These are phyloP conservation scores for Ichthyophthirius multifiliis DNA, from an alignment of 169 alveolate species.

Conservation along the genomic window DNA sequence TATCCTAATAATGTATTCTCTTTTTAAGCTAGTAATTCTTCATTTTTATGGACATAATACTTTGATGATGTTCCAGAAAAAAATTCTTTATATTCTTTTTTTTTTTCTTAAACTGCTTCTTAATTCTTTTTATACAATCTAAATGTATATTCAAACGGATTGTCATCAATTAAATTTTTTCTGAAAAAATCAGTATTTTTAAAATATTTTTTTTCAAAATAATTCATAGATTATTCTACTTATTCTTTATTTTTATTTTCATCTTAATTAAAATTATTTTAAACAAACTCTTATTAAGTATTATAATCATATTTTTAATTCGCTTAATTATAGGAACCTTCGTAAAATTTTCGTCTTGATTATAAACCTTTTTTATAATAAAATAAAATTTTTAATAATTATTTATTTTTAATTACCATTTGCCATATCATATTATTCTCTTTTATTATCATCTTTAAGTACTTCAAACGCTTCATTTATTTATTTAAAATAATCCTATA, in stretches of 20 bases:
- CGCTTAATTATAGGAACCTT: constrained; percentile 12
- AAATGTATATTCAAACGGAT: constrained; percentile 13
- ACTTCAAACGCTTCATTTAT: constrained; percentile 12
- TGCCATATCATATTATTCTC: constrained; percentile 20
- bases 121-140: constrained; percentile 17
- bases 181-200: constrained; percentile 24
- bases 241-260: not conserved
- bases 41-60: constrained; percentile 14
- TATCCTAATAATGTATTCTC: no score
- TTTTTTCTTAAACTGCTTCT: constrained; percentile 11
- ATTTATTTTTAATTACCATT: not conserved
- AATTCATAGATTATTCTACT: constrained; percentile 1
- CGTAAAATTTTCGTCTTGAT: constrained; percentile 9
- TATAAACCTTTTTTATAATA: not conserved
- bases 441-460: constrained; percentile 18
- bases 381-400: not conserved
- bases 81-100: constrained; percentile 1
- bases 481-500: constrained; percentile 27
- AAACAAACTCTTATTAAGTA: not conserved
- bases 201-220: constrained; percentile 28
- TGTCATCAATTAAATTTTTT: constrained; percentile 26
- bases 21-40: not conserved
- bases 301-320: constrained; percentile 11
- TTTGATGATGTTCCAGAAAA: not conserved
- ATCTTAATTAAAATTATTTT: not conserved